These are phyloP conservation scores for Pythium pyrilobum DNA, from an alignment of 352 stramenopile species.

Conservation along the genomic window DNA sequence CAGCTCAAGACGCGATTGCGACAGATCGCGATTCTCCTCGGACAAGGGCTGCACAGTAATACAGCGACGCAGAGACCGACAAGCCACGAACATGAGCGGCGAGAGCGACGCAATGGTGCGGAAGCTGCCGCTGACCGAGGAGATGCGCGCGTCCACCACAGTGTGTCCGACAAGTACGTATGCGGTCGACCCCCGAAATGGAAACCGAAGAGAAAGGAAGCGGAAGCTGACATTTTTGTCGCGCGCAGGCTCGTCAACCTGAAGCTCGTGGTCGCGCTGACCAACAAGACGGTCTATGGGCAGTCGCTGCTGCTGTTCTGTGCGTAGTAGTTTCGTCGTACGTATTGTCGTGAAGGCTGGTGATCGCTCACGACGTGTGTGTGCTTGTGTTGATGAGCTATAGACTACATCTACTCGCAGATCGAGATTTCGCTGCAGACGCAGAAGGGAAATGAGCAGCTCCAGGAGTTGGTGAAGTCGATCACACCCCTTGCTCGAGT, in stretches of 20 bases:
- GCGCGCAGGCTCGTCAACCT: constrained; percentile 48
- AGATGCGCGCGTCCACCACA: constrained; percentile 49
- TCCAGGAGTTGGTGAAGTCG: constrained; percentile 37
- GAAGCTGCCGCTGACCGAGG: constrained; percentile 29
- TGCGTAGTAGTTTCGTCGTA: constrained; percentile 20
- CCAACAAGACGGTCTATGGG: constrained; percentile 59
- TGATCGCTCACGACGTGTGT: background rate
- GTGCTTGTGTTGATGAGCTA: background rate
- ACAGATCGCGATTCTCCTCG: no score
- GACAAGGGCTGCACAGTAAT: no score
- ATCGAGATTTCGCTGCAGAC: constrained; percentile 45
- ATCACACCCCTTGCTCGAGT: constrained; percentile 43
- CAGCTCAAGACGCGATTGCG: no score
- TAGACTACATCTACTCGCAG: constrained; percentile 66
- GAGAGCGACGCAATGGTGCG: background rate
- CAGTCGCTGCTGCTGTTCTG: constrained; percentile 65
- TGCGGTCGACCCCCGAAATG: background rate
- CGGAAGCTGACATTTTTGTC: background rate
- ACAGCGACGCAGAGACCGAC: no score
- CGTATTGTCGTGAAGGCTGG: background rate
- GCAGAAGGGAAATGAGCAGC: constrained; percentile 36
- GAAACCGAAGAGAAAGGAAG: background rate
- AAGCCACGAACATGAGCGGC: no score
- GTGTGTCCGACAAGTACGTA: constrained; percentile 48
- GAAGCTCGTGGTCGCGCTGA: constrained; percentile 63